Conservation (phyloP, 2,329 filamentous ascomycete species). For the Phialophora macrospora region DNA sequence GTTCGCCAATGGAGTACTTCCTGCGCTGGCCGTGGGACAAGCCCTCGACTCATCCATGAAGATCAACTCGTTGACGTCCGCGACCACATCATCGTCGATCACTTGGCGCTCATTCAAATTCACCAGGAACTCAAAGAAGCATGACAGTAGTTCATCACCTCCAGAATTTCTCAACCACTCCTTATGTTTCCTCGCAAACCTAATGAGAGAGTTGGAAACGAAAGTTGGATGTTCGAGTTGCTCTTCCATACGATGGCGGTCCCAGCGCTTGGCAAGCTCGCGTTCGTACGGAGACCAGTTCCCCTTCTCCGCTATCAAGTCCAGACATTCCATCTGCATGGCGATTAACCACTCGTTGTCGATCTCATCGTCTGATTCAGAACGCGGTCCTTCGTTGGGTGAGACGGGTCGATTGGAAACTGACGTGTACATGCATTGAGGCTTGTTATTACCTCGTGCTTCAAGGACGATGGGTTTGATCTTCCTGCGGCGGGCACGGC, state of each 20-base stretch:
- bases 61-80: conserved; percentile 32
- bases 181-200: conserved; percentile 38
- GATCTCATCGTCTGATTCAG: conserved; percentile 40
- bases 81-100: conserved; percentile 33
- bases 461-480: conserved; percentile 25
- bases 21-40: background rate
- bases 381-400: conserved; percentile 33
- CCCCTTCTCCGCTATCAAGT: conserved; percentile 25
- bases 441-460: conserved; percentile 13
- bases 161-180: conserved; percentile 29
- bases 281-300: conserved; percentile 32
- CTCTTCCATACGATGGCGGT: conserved; percentile 38
- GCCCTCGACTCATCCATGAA: conserved; percentile 6
- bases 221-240: conserved; percentile 35
- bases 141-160: conserved; percentile 23
- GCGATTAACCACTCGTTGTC: conserved; percentile 37
- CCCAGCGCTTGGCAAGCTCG: conserved; percentile 36
- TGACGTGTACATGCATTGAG: conserved; percentile 33
- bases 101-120: conserved; percentile 29
- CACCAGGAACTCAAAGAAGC: conserved; percentile 32
- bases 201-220: conserved; percentile 37
- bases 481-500: conserved; percentile 30
- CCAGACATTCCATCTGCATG: conserved; percentile 36
- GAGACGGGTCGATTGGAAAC: conserved; percentile 36
- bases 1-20: background rate